Percentiles rank a stretch among this genome's conserved stretches.
phyloP scores from a whole-genome alignment of 1,284 basidiomycete species.

The Fistulina hepatica region DNA sequence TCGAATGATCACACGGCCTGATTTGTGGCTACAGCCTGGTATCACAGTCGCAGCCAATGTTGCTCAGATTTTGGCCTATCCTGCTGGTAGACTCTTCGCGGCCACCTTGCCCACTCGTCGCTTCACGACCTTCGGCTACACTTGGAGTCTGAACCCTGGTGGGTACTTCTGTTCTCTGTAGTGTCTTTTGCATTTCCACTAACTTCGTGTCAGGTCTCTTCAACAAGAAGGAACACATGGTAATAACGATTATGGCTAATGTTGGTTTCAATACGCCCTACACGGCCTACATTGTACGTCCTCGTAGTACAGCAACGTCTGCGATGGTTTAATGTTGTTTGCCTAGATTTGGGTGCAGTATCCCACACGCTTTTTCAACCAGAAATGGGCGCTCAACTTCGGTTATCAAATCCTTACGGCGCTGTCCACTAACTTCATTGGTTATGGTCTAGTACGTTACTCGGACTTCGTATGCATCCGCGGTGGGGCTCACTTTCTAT shows the following conservation, averaged over 20 bases:
- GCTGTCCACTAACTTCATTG: constrained; percentile 35
- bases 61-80: constrained; percentile 20
- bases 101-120: constrained; percentile 15
- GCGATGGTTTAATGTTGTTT: no score
- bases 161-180: not conserved
- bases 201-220: constrained; percentile 28
- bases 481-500: constrained; percentile 64
- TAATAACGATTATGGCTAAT: constrained; percentile 46
- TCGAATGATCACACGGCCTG: not conserved
- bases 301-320: no score
- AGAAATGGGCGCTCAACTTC: constrained; percentile 25
- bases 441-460: constrained; percentile 31
- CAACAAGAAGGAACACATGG: constrained; percentile 39
- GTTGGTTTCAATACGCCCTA: constrained; percentile 14
- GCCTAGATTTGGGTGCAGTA: constrained; percentile 19
- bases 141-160: constrained; percentile 21
- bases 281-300: constrained; percentile 36
- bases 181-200: not conserved
- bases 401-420: constrained; percentile 31
- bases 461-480: constrained; percentile 55
- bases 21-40: constrained; percentile 23
- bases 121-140: constrained; percentile 19
- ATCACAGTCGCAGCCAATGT: constrained; percentile 20
- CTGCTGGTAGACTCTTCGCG: constrained; percentile 19
- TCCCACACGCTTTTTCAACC: constrained; percentile 20